These are phyloP conservation scores for Backusella parvicylindrica DNA, from an alignment of 192 early-diverging fungal species.

Conservation along the genomic window DNA sequence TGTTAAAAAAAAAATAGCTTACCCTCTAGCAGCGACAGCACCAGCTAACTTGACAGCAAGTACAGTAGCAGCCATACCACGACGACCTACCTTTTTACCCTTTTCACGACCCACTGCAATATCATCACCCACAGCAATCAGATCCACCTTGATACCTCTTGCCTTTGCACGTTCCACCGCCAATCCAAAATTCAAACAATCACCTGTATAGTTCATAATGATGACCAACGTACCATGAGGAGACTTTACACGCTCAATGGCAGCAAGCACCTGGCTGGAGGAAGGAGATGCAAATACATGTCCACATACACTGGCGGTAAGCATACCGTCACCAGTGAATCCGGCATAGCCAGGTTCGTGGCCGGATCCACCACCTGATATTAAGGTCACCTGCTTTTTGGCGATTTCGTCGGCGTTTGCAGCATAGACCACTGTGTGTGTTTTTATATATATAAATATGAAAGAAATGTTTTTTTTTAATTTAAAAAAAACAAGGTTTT, in stretches of 20 bases:
- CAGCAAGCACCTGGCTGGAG: constrained; percentile 72
- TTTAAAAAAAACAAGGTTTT: neutral
- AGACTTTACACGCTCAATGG: constrained; percentile 59
- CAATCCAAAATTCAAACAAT: constrained; percentile 75
- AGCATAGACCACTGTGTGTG: constrained; percentile 64
- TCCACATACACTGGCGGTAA: constrained; percentile 77
- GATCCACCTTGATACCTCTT: constrained; percentile 62
- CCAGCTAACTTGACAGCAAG: constrained; percentile 84
- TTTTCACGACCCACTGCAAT: constrained; percentile 69
- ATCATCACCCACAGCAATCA: constrained; percentile 83
- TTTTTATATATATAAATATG: too few relatives aligned
- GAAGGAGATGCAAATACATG: constrained; percentile 87
- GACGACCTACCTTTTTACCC: constrained; percentile 65
- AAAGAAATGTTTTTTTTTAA: neutral
- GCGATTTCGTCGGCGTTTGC: constrained; percentile 49
- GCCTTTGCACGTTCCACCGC: constrained; percentile 79
- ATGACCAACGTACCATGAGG: constrained; percentile 70
- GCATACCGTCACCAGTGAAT: constrained; percentile 66
- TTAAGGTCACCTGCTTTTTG: constrained; percentile 64
- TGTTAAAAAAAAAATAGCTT: constrained; percentile 6
- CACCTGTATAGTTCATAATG: constrained; percentile 89
- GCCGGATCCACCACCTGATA: constrained; percentile 81
- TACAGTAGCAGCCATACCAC: constrained; percentile 77
- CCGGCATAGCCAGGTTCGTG: constrained; percentile 86
- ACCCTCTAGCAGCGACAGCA: constrained; percentile 59